Base-by-base conservation (phyloP, 1,284 basidiomycete genomes). In the Binderoboletus segoi region DNA sequence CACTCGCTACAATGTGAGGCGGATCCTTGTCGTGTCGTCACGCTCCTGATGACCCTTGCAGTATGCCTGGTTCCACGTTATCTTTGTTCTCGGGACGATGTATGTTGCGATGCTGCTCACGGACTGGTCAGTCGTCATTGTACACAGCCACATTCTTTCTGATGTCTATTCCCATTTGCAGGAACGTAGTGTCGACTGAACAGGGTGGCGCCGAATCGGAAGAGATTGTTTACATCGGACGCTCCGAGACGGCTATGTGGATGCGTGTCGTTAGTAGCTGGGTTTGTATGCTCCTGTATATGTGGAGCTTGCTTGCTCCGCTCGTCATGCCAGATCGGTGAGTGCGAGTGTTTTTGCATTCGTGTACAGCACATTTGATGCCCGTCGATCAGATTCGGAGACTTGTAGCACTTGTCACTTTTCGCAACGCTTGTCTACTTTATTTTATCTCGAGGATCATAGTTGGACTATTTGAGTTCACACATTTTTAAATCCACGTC, bases 11-110 rank as follows among this genome's bases (percentile, higher is more conserved):
- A 97, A 97, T 67, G 93, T 93, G 72, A 61, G 84, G 73, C 38
- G 35, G 6, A 32, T 51, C 15, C 3, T 37, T 48, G 40, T 48
- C 24, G 28, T 38, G 28, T 33, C 13, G 15, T 45, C 46, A 44
- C 51, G 47, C 26, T 28, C 6, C 63, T 58, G 24, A 58, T 45
- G 49, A 32, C 28, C 48, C 48, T 28, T 50, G 6, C 63, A 95
- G 93, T 98, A 99, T 72, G 87, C 94, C 18, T 98, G 95, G 91
- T 99, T 99, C 87, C 96, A 99, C 73, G 77, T 97, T 71, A 98
- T 99, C 69, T 99, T 99, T 72, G 88, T 91, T 48, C 91, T 98
- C 63, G 97, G 89, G 20, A 83, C 94, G 18, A 98, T 98, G 95
- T 99, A 99, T 75, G 94, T 98, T 38, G 95, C 93, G 1, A 97